Percentiles rank a stretch among this genome's conserved stretches.
Evolutionary conservation across 176 grass and related monocot species (phyloP).

Genomic region (Luzula sylvatica): DNA sequence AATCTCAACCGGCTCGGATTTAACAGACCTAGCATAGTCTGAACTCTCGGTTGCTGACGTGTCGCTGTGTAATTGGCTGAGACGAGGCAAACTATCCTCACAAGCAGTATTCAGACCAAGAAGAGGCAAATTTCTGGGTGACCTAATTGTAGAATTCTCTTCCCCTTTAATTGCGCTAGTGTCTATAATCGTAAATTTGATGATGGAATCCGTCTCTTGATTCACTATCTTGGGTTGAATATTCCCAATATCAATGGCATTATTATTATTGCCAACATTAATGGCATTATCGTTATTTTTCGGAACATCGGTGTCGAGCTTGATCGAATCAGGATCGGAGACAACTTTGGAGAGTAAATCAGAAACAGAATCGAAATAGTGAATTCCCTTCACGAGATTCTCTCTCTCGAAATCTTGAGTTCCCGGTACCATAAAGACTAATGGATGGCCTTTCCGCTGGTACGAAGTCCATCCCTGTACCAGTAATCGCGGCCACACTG

Average conservation of each 20-base stretch:
- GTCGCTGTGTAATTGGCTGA: neutral
- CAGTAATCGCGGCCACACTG: conserved; percentile 71
- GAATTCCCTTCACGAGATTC: conserved; percentile 78
- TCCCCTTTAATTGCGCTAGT: conserved; percentile 65
- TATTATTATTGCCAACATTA: conserved; percentile 37
- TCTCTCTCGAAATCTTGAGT: conserved; percentile 75
- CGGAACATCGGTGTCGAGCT: no score
- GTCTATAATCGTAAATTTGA: conserved; percentile 98
- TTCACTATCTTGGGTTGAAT: conserved; percentile 30
- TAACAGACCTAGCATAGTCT: no score
- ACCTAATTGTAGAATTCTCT: conserved; percentile 64
- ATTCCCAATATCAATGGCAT: conserved; percentile 29
- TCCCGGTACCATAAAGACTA: conserved; percentile 45
- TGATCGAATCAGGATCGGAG: conserved; percentile 56
- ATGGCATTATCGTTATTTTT: no score
- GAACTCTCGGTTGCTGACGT: no score
- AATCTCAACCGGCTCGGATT: no score
- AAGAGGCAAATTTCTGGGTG: conserved; percentile 55
- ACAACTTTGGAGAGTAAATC: conserved; percentile 95
- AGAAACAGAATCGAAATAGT: conserved; percentile 96
- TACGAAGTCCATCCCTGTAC: conserved; percentile 6
- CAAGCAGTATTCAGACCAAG: conserved; percentile 37
- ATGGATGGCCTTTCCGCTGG: neutral
- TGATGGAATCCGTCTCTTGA: conserved; percentile 37
- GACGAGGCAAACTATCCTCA: conserved; percentile 24